Evolutionary conservation across 164 flowering plant species (phyloP).

Genomic region (Vitis amurensis): DNA sequence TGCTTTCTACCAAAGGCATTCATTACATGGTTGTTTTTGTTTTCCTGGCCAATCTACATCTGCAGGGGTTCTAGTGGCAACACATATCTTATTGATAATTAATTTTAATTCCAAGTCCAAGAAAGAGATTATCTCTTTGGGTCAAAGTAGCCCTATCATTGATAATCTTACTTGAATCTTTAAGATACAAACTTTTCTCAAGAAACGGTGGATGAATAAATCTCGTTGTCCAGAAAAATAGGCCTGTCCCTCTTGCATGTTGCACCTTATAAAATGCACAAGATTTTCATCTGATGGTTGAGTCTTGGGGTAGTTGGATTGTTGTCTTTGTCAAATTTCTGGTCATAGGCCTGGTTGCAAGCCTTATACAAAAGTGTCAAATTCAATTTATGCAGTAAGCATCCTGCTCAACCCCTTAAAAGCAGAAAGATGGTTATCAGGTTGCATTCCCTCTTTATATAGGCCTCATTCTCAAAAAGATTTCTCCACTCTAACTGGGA

Average conservation of each 20-base stretch:
- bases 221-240: too few species aligned
- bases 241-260: conserved; percentile 9
- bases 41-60: not conserved
- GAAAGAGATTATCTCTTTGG: too few species aligned
- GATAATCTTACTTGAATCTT: too few species aligned
- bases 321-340: conserved; percentile 22
- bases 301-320: conserved; percentile 6
- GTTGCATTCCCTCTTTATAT: conserved; percentile 4
- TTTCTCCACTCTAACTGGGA: conserved; percentile 40
- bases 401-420: conserved; percentile 18
- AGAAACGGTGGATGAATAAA: too few species aligned
- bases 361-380: conserved; percentile 31
- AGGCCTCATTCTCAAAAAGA: conserved; percentile 24
- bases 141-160: too few species aligned
- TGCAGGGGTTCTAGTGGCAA: too few species aligned
- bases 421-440: too few species aligned
- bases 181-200: too few species aligned
- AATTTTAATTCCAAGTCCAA: too few species aligned
- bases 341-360: conserved; percentile 28
- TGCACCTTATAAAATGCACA: not conserved
- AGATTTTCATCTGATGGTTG: conserved; percentile 7
- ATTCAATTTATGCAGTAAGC: conserved; percentile 20
- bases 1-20: not conserved
- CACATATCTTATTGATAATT: too few species aligned
- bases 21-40: not conserved